Conservation (phyloP, 2,329 filamentous ascomycete genomes). For the Colletotrichum lupini region DNA sequence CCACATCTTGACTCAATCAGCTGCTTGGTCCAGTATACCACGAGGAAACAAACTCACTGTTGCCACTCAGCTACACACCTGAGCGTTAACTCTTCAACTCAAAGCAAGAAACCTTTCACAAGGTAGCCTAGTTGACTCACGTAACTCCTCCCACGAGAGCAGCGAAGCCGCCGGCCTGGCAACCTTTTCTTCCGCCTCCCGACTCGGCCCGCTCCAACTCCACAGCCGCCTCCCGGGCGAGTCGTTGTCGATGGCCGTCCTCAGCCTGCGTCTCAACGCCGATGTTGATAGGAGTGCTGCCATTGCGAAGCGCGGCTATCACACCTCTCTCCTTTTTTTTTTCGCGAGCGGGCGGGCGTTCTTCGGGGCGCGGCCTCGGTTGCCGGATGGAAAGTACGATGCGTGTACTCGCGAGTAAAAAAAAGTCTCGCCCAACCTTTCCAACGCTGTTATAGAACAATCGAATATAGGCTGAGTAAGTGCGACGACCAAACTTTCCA, state of each 20-base stretch:
- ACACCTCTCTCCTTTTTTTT: too few species aligned
- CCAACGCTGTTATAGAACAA: too few species aligned
- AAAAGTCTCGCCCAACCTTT: too few species aligned
- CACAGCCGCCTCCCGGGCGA: neutral
- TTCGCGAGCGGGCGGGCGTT: too few species aligned
- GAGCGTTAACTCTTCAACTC: neutral
- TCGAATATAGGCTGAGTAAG: too few species aligned
- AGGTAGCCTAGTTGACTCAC: neutral
- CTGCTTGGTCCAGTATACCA: too few species aligned
- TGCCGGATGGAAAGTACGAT: neutral
- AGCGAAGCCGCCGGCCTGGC: neutral
- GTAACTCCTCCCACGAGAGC: constrained; percentile 20
- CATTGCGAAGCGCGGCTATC: neutral
- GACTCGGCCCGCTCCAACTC: neutral
- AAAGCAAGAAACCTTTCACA: too few species aligned
- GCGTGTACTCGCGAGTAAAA: neutral
- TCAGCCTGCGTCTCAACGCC: constrained; percentile 12
- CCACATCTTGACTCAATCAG: constrained; percentile 6
- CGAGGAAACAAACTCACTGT: neutral
- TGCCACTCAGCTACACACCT: constrained; percentile 15
- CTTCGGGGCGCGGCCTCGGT: neutral
- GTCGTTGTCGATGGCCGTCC: constrained; percentile 4
- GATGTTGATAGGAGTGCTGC: constrained; percentile 8
- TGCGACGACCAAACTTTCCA: neutral
- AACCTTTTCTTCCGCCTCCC: neutral